phyloP scores from a whole-genome alignment of 2,329 filamentous ascomycete species.

The Sporothrix inflata region DNA sequence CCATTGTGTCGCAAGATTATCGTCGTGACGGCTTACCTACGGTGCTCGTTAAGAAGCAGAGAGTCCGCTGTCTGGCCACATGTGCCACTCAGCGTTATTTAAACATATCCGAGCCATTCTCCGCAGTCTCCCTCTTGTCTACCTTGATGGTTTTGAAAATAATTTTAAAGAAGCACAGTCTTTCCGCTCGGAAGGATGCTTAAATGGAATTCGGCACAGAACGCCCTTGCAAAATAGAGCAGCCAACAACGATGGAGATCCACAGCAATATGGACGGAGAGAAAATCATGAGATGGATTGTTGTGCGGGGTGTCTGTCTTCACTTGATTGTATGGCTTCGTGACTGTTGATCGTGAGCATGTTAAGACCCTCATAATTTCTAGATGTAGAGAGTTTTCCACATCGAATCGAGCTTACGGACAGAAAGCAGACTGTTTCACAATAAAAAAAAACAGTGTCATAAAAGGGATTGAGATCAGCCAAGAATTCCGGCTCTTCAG shows the following conservation, averaged over 20 bases:
- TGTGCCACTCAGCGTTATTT: neutral
- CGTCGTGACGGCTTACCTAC: neutral
- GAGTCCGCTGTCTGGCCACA: neutral
- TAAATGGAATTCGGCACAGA: slow-evolving; percentile 2
- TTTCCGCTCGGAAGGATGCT: slow-evolving; percentile 6
- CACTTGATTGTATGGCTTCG: neutral
- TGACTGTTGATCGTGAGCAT: neutral
- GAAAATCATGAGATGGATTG: neutral
- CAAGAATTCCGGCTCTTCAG: no score
- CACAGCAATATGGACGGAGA: slow-evolving; percentile 7
- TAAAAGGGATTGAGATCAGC: no score
- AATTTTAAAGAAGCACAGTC: neutral
- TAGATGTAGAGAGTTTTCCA: no score
- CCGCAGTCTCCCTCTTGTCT: neutral
- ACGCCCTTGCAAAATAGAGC: neutral
- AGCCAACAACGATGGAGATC: neutral
- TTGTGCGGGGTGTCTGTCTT: neutral
- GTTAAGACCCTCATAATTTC: no score
- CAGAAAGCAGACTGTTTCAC: no score
- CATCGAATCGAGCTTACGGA: no score
- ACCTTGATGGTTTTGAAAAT: neutral
- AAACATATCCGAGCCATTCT: neutral
- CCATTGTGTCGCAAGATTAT: neutral
- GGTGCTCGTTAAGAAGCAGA: neutral
- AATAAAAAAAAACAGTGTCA: no score